These are phyloP conservation scores for Trichophyton simii DNA, from an alignment of 2,329 filamentous ascomycete genomes.

Conservation along the genomic window DNA sequence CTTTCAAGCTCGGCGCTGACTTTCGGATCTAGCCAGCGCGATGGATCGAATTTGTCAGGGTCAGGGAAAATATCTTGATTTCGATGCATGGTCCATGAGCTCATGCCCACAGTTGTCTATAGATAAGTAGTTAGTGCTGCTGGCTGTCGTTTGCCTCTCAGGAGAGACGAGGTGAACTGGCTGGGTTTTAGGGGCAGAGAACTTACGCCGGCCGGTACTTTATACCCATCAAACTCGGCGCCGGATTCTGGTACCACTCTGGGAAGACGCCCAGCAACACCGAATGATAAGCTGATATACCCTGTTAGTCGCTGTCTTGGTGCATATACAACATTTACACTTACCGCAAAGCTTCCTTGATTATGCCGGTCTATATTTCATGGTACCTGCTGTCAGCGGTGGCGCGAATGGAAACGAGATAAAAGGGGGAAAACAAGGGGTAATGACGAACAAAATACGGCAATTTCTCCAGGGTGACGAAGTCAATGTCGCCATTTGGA, in stretches of 20 bases:
- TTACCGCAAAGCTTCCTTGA: constrained; percentile 28
- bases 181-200: neutral
- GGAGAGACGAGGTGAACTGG: neutral
- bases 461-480: constrained; percentile 11
- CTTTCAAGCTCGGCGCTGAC: constrained; percentile 13
- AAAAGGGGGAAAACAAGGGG: neutral
- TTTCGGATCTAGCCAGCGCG: constrained; percentile 8
- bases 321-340: neutral
- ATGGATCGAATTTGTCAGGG: constrained; percentile 9
- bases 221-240: constrained; percentile 22
- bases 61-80: constrained; percentile 9
- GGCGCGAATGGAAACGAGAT: neutral
- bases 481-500: constrained; percentile 16
- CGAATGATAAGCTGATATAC: constrained; percentile 20
- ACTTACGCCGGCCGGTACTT: constrained; percentile 22
- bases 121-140: neutral
- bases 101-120: constrained; percentile 9
- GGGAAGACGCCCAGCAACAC: constrained; percentile 23
- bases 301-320: neutral
- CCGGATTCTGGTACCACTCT: constrained; percentile 23
- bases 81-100: constrained; percentile 10
- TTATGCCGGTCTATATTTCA: constrained; percentile 19
- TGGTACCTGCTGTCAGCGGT: neutral
- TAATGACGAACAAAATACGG: constrained; percentile 4
- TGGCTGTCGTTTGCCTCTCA: neutral